phyloP scores from a whole-genome alignment of 2,329 filamentous ascomycete species.

The Trichoderma lentiforme region DNA sequence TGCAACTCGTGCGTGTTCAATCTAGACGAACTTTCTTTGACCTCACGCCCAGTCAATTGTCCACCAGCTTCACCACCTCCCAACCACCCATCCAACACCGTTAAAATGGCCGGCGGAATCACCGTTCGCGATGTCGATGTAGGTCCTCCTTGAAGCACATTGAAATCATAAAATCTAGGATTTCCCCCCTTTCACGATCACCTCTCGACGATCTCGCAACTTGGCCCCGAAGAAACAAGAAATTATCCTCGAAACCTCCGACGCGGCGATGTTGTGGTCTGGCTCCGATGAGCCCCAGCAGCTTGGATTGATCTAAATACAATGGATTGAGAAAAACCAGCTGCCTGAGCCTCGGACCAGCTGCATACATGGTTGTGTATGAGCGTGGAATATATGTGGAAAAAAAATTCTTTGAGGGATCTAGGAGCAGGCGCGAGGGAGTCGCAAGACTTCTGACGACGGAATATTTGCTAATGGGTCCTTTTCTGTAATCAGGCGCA shows the following conservation, averaged over 20 bases:
- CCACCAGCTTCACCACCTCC: slow-evolving; percentile 31
- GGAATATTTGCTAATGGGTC: slow-evolving; percentile 66
- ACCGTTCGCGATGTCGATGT: slow-evolving; percentile 84
- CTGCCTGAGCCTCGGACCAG: not conserved
- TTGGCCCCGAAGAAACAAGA: slow-evolving; percentile 19
- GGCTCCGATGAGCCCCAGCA: slow-evolving; percentile 1
- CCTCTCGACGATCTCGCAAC: slow-evolving; percentile 25
- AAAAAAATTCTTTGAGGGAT: slow-evolving; percentile 24
- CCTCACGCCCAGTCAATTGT: slow-evolving; percentile 26
- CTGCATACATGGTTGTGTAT: slow-evolving; percentile 1
- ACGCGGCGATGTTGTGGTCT: slow-evolving; percentile 10
- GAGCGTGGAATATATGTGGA: slow-evolving; percentile 19
- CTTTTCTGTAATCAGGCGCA: slow-evolving; percentile 60
- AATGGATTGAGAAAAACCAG: not conserved
- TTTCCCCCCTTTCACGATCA: not conserved
- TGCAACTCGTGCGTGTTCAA: slow-evolving; percentile 22
- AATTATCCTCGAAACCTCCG: slow-evolving; percentile 15
- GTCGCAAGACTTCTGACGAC: slow-evolving; percentile 71
- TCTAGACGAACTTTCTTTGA: slow-evolving; percentile 27
- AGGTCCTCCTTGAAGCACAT: slow-evolving; percentile 45
- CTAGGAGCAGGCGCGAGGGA: slow-evolving; percentile 67
- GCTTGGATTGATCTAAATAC: slow-evolving; percentile 6
- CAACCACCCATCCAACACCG: slow-evolving; percentile 43
- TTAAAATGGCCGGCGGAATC: slow-evolving; percentile 76
- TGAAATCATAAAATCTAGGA: slow-evolving; percentile 18